A percentile compares a stretch with the other conserved stretches of the same genome.
These are phyloP conservation scores for Tremellales sp. DNA, from an alignment of 1,284 basidiomycete species.

Conservation along the genomic window DNA sequence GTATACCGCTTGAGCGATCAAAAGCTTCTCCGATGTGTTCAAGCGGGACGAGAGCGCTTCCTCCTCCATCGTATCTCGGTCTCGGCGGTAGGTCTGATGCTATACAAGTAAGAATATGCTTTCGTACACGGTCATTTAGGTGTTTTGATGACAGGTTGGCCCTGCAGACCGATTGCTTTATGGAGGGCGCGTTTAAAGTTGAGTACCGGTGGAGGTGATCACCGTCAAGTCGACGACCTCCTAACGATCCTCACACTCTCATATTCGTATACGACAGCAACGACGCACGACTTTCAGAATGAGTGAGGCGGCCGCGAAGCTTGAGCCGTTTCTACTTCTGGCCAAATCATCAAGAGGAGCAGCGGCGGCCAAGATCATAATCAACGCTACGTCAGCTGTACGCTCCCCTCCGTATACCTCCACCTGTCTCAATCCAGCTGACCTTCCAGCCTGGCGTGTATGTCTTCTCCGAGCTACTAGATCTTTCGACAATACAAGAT, in stretches of 20 bases:
- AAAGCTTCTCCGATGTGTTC: constrained; percentile 52
- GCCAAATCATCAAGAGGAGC: constrained; percentile 85
- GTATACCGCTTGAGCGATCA: constrained; percentile 78
- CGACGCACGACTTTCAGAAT: no score
- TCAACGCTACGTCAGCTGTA: constrained; percentile 74
- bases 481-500: constrained; percentile 74
- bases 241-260: not conserved
- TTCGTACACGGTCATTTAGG: not conserved
- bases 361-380: constrained; percentile 79
- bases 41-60: constrained; percentile 16
- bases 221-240: not conserved
- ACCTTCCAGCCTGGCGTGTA: constrained; percentile 67
- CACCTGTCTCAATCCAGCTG: constrained; percentile 5
- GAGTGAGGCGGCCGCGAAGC: constrained; percentile 22
- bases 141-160: no score
- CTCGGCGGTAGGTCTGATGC: no score
- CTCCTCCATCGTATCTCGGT: constrained; percentile 10
- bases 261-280: no score
- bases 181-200: no score
- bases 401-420: constrained; percentile 10
- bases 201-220: not conserved
- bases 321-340: constrained; percentile 85
- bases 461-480: constrained; percentile 82
- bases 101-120: not conserved
- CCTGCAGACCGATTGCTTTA: no score